These are phyloP conservation scores for Fusarium keratoplasticum DNA, from an alignment of 2,329 filamentous ascomycete genomes.

Conservation along the genomic window DNA sequence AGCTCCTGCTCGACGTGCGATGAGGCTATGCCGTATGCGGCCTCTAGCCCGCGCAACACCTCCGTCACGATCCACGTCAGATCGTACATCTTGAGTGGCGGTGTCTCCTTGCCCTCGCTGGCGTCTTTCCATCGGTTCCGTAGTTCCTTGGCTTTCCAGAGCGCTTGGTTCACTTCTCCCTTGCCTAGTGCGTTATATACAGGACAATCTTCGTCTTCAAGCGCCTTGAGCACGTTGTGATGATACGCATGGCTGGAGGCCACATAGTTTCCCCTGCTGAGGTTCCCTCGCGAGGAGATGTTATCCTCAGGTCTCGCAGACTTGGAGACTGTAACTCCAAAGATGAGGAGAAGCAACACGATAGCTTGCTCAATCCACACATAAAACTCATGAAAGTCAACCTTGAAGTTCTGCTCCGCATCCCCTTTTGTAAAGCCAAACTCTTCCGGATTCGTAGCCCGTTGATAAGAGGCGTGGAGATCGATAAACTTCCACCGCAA, in stretches of 20 bases:
- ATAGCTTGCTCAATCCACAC: conserved; percentile 77
- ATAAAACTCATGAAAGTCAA: conserved; percentile 84
- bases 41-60: conserved; percentile 70
- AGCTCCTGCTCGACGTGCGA: conserved; percentile 55
- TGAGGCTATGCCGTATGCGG: conserved; percentile 65
- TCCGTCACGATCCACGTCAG: conserved; percentile 68
- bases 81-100: conserved; percentile 68
- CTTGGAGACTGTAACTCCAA: conserved; percentile 65
- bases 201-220: conserved; percentile 68
- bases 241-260: conserved; percentile 68
- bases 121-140: conserved; percentile 80
- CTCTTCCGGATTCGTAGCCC: conserved; percentile 56
- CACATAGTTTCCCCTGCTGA: neutral
- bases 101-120: conserved; percentile 57
- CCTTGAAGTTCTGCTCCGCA: conserved; percentile 78
- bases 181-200: conserved; percentile 66
- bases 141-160: conserved; percentile 75
- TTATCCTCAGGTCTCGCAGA: neutral
- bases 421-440: conserved; percentile 54
- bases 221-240: conserved; percentile 73
- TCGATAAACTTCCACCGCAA: conserved; percentile 74
- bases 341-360: conserved; percentile 74
- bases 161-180: conserved; percentile 66
- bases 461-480: conserved; percentile 66
- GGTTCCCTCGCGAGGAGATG: neutral